These are phyloP conservation scores for Penicillium angulare DNA, from an alignment of 495 filamentous ascomycete species.

Conservation along the genomic window DNA sequence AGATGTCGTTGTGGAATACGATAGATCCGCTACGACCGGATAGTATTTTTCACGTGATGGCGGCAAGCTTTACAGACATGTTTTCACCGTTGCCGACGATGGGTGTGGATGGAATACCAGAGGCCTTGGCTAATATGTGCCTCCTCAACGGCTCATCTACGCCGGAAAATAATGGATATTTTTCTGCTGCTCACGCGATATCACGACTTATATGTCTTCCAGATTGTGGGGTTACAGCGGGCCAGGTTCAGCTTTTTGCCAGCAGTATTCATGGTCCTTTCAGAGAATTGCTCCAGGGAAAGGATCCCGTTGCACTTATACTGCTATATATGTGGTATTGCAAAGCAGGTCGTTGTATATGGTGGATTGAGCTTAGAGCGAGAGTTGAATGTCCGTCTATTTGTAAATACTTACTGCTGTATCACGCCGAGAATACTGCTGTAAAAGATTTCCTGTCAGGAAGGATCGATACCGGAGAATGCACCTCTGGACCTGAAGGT, in stretches of 20 bases:
- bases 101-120: slow-evolving; percentile 34
- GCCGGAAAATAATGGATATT: slow-evolving; percentile 37
- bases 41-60: slow-evolving; percentile 41
- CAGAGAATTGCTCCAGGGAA: slow-evolving; percentile 29
- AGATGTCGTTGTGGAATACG: slow-evolving; percentile 42
- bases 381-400: slow-evolving; percentile 45
- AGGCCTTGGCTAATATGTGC: slow-evolving; percentile 29
- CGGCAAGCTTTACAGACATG: slow-evolving; percentile 29
- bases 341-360: slow-evolving; percentile 35
- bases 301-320: slow-evolving; percentile 42
- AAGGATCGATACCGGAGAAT: neutral
- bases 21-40: slow-evolving; percentile 39
- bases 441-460: slow-evolving; percentile 31
- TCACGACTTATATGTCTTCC: slow-evolving; percentile 26
- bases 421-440: slow-evolving; percentile 20
- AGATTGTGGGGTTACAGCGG: slow-evolving; percentile 25
- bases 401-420: slow-evolving; percentile 33
- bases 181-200: slow-evolving; percentile 35
- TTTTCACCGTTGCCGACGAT: slow-evolving; percentile 24
- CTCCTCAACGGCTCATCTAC: slow-evolving; percentile 33
- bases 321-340: slow-evolving; percentile 48
- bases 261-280: slow-evolving; percentile 27
- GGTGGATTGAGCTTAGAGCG: slow-evolving; percentile 45
- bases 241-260: slow-evolving; percentile 24
- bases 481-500: neutral